Evolutionary conservation across 1,284 basidiomycete genomes (phyloP), one percentile per base, ranked within the genome.

Genomic region (Ustilago curta): DNA sequence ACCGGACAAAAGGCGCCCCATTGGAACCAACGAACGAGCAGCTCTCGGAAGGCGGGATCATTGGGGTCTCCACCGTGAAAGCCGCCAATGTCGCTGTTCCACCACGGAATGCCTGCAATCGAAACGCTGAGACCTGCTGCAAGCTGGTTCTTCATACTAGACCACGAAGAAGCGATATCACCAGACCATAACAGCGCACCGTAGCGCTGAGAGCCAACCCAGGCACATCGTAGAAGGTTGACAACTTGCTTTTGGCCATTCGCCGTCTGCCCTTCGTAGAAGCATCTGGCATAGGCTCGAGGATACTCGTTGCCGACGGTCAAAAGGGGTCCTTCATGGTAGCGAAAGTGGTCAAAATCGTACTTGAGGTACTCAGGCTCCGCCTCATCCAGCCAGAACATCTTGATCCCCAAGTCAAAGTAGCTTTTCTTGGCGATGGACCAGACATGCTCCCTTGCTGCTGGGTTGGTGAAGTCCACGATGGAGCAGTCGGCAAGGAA

Each of bases 341-440:
- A 64, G n/a, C 68, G 61, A 48, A 59, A 70, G 44, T 70, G 57
- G 47, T 70, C 68, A 16, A 59, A 70, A 21, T 48, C 56, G 51
- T 70, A 70, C 47, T 48, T 47, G 27, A 52, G 14, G 16, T 60
- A 70, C 32, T 70, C 68, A 1, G 68, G 68, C 50, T 70, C 68
- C 7, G 68, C 57, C 39, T 70, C 68, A 40, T 70, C 68, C 27
- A 70, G 62, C 68, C 68, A 70, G 48, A 70, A 70, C 49, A 52
- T 31, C 9, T 44, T 49, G 56, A 70, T 47, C 47, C 68, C 68
- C 6, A 52, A 37, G 19, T 60, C 57, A 19, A n/a, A 49, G 43
- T 70, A 70, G 56, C 57, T 70, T 7, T 44, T 37, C 57, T 51
- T 45, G 12, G 32, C 56, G 21, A 60, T 65, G 2, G 47, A 54